phyloP scores from a whole-genome alignment of 805 yeast genomes.

The Starmera caribaea region DNA sequence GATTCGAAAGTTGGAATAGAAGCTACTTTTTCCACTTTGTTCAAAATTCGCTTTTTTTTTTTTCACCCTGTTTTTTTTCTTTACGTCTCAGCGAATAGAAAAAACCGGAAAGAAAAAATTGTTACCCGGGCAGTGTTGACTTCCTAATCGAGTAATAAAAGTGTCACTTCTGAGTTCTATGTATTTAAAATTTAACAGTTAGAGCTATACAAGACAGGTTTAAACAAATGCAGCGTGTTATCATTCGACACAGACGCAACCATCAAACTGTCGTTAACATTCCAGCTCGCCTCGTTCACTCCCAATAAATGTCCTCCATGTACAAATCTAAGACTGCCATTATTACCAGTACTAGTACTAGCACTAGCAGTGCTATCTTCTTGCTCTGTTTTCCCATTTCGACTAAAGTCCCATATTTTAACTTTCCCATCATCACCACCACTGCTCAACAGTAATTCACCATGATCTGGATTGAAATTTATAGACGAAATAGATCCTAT shows the following conservation, averaged over 20 bases:
- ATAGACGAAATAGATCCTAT: conserved; percentile 49
- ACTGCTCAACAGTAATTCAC: conserved; percentile 50
- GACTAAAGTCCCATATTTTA: conserved; percentile 47
- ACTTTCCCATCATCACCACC: conserved; percentile 58
- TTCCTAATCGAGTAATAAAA: conserved; percentile 1
- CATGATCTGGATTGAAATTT: conserved; percentile 60
- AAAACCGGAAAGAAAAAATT: no score
- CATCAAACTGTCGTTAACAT: conserved; percentile 58
- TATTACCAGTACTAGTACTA: no score
- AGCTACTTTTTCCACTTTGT: no score
- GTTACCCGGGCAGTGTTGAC: not conserved
- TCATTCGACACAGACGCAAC: conserved; percentile 76
- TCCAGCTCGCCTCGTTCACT: conserved; percentile 80
- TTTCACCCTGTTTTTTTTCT: no score
- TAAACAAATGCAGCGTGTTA: conserved; percentile 83
- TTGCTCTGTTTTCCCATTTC: no score
- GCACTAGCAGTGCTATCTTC: no score
- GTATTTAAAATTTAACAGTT: no score
- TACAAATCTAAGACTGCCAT: conserved; percentile 32
- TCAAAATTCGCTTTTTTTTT: no score
- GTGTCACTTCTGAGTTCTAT: no score
- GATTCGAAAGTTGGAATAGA: no score
- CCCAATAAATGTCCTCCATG: conserved; percentile 89
- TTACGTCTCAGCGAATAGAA: no score
- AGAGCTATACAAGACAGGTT: conserved; percentile 34